Conservation (phyloP, 2,329 filamentous ascomycete species). For the Ceratocystis huliohia region DNA sequence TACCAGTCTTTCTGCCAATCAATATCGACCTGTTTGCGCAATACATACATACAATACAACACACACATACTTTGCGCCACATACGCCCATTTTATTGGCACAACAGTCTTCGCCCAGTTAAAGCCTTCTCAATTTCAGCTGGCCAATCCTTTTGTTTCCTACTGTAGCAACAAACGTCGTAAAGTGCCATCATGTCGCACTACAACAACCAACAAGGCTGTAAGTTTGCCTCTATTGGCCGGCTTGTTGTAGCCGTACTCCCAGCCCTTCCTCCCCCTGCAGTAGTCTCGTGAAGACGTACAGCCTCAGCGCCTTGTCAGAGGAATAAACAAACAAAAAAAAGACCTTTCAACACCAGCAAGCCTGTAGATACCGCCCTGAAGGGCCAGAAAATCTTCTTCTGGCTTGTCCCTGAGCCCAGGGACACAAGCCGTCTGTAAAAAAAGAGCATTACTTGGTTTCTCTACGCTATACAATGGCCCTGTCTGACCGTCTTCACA, state of each 20-base stretch:
- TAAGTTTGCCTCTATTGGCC: slow-evolving; percentile 10
- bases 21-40: too few species aligned
- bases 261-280: neutral
- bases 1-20: neutral
- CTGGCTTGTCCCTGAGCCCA: slow-evolving; percentile 9
- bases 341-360: neutral
- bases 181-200: slow-evolving; percentile 16
- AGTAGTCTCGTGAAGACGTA: neutral
- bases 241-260: neutral
- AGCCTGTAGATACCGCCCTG: neutral
- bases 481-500: neutral
- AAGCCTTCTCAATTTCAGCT: neutral
- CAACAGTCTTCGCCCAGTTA: neutral
- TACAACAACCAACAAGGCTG: slow-evolving; percentile 20
- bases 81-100: neutral
- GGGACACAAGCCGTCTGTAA: neutral
- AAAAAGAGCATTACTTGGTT: neutral
- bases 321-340: neutral
- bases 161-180: neutral
- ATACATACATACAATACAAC: neutral
- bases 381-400: neutral
- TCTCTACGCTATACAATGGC: neutral
- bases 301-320: neutral
- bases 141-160: neutral
- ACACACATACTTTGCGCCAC: neutral